Base-by-base conservation (phyloP, 2,329 filamentous ascomycete genomes). In the Talaromyces amestolkiae region DNA sequence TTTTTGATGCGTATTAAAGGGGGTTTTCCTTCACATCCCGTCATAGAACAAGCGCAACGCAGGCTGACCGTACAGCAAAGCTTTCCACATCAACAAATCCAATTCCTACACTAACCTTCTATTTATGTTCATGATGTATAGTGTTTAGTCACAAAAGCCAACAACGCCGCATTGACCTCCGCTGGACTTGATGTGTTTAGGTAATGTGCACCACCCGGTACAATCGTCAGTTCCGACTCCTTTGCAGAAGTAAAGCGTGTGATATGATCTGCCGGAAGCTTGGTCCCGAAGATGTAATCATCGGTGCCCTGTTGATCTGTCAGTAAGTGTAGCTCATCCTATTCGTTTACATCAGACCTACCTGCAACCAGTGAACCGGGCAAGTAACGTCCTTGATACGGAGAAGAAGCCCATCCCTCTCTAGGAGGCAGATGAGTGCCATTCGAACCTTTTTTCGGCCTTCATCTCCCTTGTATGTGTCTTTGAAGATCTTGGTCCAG, bases 281-380 rank as follows among this genome's bases (percentile, higher is more conserved):
- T 63, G 13, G 39, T 61, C 1, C 64, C 64, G 24, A 56, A 66
- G 45, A 60, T 53, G 33, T 53, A 61, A 45, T 66, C 64, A 41
- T 66, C 64, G 7, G 60, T 60, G 11, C 64, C 60, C 60, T 66
- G 37, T 63, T 35, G 31, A 3, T 17, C 17, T 13, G 13, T 24
- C 49, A 24, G 33, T 81, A 71, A 65, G 80, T 4, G 10, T 9
- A 31, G 17, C 6, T 13, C 22, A 39, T 62, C 24, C 19, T 82
- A 24, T 82, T 79, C 9, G 67, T 72, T 69, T 82, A 79, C 13
- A 72, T 41, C 9, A 47, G 31, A 49, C 64, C 79, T 22, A 80
- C 77, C 70, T 78, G 62, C 67, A 83, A 66, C 81, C 81, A 83
- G 61, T 81, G 69, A 7, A 84, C 81, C 2, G 81, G 82, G 71